phyloP scores from a whole-genome alignment of 306 rosid genomes.

The Dryas alaskensis region DNA sequence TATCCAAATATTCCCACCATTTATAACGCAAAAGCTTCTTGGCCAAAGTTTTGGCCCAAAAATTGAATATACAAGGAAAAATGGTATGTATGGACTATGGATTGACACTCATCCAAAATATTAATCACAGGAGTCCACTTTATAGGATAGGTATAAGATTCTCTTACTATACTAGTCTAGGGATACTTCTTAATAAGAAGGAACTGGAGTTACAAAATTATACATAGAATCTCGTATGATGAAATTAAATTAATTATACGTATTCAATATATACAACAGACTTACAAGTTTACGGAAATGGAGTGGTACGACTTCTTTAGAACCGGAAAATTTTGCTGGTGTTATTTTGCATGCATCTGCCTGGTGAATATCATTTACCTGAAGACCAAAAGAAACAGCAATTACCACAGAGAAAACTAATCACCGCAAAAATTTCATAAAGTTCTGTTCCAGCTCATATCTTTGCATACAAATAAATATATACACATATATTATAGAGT shows the following conservation, averaged over 20 bases:
- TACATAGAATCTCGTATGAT: not conserved
- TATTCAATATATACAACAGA: not conserved
- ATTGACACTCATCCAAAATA: too few species aligned
- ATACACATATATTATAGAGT: not conserved
- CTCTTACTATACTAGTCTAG: not conserved
- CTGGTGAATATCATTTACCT: conserved; percentile 71
- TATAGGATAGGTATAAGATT: too few species aligned
- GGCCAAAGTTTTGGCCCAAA: too few species aligned
- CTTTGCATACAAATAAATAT: not conserved
- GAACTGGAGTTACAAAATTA: not conserved
- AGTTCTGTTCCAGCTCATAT: not conserved
- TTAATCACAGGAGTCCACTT: too few species aligned
- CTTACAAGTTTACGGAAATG: conserved; percentile 60
- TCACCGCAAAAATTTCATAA: not conserved
- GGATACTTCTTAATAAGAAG: not conserved
- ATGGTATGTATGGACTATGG: too few species aligned
- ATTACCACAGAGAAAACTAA: not conserved
- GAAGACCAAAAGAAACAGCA: conserved; percentile 19
- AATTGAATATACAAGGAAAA: too few species aligned
- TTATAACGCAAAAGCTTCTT: too few species aligned
- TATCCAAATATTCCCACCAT: too few species aligned
- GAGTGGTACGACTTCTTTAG: conserved; percentile 85
- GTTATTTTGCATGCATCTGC: conserved; percentile 85
- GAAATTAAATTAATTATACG: not conserved
- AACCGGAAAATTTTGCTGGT: conserved; percentile 88